Evolutionary conservation across 1,284 basidiomycete genomes (phyloP).

Genomic region (Fistulinella cinereoalba): DNA sequence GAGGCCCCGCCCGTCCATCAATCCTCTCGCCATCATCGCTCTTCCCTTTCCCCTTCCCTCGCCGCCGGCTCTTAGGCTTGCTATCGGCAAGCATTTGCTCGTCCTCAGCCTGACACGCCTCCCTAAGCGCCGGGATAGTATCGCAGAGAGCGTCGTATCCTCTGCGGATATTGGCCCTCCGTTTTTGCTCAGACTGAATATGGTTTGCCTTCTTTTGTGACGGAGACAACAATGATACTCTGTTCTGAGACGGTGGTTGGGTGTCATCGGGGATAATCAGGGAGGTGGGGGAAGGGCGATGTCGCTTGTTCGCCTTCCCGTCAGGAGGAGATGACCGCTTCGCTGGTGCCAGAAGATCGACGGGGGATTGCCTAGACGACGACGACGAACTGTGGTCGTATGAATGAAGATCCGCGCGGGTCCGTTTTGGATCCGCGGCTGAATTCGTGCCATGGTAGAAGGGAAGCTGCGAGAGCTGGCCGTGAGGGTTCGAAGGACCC

Average conservation of each 20-base stretch:
- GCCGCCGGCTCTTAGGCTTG: constrained; percentile 32
- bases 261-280: constrained; percentile 14
- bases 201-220: constrained; percentile 93
- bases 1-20: constrained; percentile 79
- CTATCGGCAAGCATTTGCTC: constrained; percentile 34
- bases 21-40: constrained; percentile 54
- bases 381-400: constrained; percentile 24
- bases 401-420: constrained; percentile 6
- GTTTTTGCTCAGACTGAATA: constrained; percentile 87
- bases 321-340: constrained; percentile 34
- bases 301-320: constrained; percentile 37
- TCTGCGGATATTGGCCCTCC: constrained; percentile 84
- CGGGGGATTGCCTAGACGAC: constrained; percentile 30
- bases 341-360: constrained; percentile 16
- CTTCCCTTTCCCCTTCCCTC: constrained; percentile 31
- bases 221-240: constrained; percentile 53
- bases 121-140: constrained; percentile 72
- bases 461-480: constrained; percentile 12
- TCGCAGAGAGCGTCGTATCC: constrained; percentile 86
- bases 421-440: constrained; percentile 9
- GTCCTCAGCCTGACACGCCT: constrained; percentile 67
- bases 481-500: constrained; percentile 2
- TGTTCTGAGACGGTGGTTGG: constrained; percentile 15
- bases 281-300: constrained; percentile 15
- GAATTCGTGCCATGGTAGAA: constrained; percentile 14